Evolutionary conservation across 108 stramenopile species (phyloP).

Genomic region (Nitzschia inconspicua): DNA sequence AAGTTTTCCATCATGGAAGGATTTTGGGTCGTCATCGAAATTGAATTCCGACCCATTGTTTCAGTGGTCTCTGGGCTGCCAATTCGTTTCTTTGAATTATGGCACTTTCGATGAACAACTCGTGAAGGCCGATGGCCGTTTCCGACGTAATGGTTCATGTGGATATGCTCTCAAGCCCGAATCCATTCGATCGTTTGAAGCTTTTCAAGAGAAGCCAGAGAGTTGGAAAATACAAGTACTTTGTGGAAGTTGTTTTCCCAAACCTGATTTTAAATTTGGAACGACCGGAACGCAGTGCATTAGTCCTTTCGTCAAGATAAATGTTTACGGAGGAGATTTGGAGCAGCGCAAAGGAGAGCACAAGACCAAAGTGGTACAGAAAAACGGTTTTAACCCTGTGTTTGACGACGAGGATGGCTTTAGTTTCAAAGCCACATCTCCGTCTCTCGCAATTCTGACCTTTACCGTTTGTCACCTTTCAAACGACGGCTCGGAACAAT

Average conservation of each 20-base stretch:
- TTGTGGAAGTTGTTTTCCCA: slow-evolving; percentile 72
- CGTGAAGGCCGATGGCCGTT: slow-evolving; percentile 88
- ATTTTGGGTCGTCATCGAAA: slow-evolving; percentile 32
- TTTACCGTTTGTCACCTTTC: slow-evolving; percentile 68
- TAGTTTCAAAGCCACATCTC: slow-evolving; percentile 56
- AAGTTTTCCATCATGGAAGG: slow-evolving; percentile 74
- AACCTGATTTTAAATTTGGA: slow-evolving; percentile 14
- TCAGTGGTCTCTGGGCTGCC: slow-evolving; percentile 87
- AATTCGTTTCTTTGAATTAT: slow-evolving; percentile 91
- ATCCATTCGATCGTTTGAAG: slow-evolving; percentile 36
- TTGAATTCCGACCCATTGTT: slow-evolving; percentile 85
- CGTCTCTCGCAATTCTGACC: slow-evolving; percentile 63
- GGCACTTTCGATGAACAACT: slow-evolving; percentile 72
- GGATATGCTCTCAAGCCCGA: slow-evolving; percentile 96
- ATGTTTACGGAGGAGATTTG: slow-evolving; percentile 62
- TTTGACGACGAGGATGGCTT: slow-evolving; percentile 67
- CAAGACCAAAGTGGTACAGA: slow-evolving; percentile 54
- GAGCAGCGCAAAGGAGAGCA: slow-evolving; percentile 25
- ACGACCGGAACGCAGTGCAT: slow-evolving; percentile 8
- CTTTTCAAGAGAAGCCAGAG: slow-evolving; percentile 29
- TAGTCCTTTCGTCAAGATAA: slow-evolving; percentile 63
- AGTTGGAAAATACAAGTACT: slow-evolving; percentile 63
- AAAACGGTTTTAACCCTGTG: slow-evolving; percentile 92
- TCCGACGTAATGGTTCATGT: slow-evolving; percentile 84
- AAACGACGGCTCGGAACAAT: slow-evolving; percentile 48